A percentile compares a stretch with the other conserved stretches of the same genome.
Conservation (phyloP, 306 rosid species). For the Vachellia pachyceras region DNA sequence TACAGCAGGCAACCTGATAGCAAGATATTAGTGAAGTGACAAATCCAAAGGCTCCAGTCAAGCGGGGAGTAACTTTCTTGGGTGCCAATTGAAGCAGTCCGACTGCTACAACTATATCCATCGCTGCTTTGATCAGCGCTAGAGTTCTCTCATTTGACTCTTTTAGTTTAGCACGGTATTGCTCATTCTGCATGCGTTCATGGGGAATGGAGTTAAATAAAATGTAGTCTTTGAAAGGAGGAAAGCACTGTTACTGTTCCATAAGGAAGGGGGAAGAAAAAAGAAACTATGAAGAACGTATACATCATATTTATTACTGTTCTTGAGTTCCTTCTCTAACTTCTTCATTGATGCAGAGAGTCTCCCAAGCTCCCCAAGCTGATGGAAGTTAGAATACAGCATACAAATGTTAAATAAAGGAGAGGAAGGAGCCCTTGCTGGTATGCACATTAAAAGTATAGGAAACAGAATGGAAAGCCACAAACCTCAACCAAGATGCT, state of each 20-base stretch:
- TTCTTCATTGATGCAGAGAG: too few relatives aligned
- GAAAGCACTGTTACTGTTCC: neutral
- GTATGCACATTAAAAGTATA: neutral
- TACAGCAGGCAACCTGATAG: constrained; percentile 57
- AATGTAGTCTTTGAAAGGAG: constrained; percentile 13
- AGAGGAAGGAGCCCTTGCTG: neutral
- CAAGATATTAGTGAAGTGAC: constrained; percentile 84
- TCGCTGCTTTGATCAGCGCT: constrained; percentile 71
- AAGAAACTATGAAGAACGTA: too few relatives aligned
- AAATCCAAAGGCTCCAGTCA: constrained; percentile 91
- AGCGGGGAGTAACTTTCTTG: constrained; percentile 79
- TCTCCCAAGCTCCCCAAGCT: too few relatives aligned
- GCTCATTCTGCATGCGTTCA: constrained; percentile 71
- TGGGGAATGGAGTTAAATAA: neutral
- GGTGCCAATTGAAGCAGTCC: constrained; percentile 95
- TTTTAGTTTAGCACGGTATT: constrained; percentile 67
- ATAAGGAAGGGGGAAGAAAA: neutral
- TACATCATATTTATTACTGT: too few relatives aligned
- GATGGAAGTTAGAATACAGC: constrained; percentile 5
- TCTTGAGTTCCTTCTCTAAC: too few relatives aligned
- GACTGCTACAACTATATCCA: constrained; percentile 86
- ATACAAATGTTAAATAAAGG: constrained; percentile 9
- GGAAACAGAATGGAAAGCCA: neutral
- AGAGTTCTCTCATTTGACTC: constrained; percentile 79
- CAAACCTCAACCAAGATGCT: constrained; percentile 82